Evolutionary conservation across 352 stramenopile genomes (phyloP), one percentile per base, ranked within the genome.

Genomic region (Globisporangium canariense): DNA sequence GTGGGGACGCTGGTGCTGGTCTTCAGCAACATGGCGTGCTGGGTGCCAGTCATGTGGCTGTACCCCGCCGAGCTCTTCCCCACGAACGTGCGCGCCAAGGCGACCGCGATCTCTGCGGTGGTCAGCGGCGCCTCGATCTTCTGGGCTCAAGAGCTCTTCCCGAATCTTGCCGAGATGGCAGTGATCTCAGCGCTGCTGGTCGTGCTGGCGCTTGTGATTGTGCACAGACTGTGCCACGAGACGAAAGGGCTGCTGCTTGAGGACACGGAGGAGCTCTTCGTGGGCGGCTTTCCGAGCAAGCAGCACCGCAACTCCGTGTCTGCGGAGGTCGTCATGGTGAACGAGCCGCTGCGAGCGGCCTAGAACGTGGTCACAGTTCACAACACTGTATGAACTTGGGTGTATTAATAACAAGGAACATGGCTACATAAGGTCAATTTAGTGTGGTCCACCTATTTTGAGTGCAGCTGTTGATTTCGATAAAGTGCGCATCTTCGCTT

Each of bases 11-110:
- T 59, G 30, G 68, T 83, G 46, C 73, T 83, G 49, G 45, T 81
- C 0, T 68, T 81, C 62, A 80, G 78, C 69, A 79, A 79, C 61
- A 69, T 74, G 46, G 68, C 71, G 46, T 78, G 65, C 16, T 85
- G 76, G 79, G 70, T 71, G 16, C 75, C 79, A 34, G 64, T 83
- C 18, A 62, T 73, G 32, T 88, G 79, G 79, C 73, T 88, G 45
- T 83, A 86, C 58, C 77, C 77, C 0, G 65, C 73, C 20, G 79
- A 88, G 68, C 73, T 83, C n/a, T 87, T 86, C 61, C 69, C 77
- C 2, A 66, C 82, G 11, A 71, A 68, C n/a, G 74, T 86, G 7
- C 78, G 79, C 4, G 76, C 76, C 13, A 76, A 74, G 16, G 78
- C 74, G 49, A 75, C 83, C 30, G 76, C 76, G 18, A 38, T 84